Conservation (phyloP, 805 yeast genomes). For the Metschnikowia kofuensis region DNA sequence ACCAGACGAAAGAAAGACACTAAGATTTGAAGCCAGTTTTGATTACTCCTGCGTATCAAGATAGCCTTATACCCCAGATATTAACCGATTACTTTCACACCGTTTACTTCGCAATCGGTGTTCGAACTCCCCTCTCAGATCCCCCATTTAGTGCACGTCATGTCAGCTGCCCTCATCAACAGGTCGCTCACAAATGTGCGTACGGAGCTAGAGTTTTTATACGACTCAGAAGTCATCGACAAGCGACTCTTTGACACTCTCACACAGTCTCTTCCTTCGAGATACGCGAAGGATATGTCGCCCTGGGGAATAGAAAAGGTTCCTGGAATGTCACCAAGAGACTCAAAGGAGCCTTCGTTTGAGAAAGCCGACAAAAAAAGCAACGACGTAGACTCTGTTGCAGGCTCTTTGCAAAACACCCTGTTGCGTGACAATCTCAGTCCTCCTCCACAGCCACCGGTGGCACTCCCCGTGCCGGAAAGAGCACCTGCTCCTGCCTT, state of each 20-base stretch:
- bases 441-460: slow-evolving; percentile 19
- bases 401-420: slow-evolving; percentile 11
- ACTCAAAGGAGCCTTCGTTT: slow-evolving; percentile 1
- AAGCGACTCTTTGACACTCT: slow-evolving; percentile 53
- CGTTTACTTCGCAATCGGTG: no score
- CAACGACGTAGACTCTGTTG: slow-evolving; percentile 1
- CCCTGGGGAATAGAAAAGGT: slow-evolving; percentile 45
- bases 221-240: slow-evolving; percentile 70
- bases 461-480: slow-evolving; percentile 15
- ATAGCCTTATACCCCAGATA: no score
- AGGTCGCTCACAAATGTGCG: slow-evolving; percentile 73
- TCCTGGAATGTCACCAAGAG: not conserved
- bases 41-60: no score
- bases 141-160: slow-evolving; percentile 7
- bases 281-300: slow-evolving; percentile 48
- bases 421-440: slow-evolving; percentile 15
- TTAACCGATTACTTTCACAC: no score
- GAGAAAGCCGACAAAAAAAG: slow-evolving; percentile 1
- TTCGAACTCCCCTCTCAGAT: not conserved
- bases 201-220: slow-evolving; percentile 77
- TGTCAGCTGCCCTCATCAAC: slow-evolving; percentile 62
- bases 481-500: slow-evolving; percentile 18
- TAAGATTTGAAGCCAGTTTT: no score
- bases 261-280: slow-evolving; percentile 51
- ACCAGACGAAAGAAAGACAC: not conserved